Base-by-base conservation (phyloP, 2,329 filamentous ascomycete species). In the Verticillium tricorpus region DNA sequence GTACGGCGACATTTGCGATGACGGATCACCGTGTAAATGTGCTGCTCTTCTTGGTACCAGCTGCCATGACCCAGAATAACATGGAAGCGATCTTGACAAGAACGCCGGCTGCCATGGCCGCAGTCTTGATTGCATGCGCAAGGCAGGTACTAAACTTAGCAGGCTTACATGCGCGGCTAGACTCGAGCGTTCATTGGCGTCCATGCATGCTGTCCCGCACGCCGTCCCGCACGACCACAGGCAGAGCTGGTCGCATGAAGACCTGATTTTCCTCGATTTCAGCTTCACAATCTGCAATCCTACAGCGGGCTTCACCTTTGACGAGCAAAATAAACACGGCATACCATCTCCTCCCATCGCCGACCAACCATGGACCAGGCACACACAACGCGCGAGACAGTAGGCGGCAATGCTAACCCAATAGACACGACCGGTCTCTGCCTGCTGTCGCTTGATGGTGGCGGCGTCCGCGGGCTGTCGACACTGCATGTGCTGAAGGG, bases 391-490 rank as follows among this genome's bases (percentile, higher is more conserved):
- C 40, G 40, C 40, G 40, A 22, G 40, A 50, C 4, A 50, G n/a
- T 50, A 8, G n/a, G 17, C 40, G 40, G n/a, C 19, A 8, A 50
- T 22, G n/a, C 40, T 8, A 19, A 50, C 12, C 40, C 40, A 1
- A 9, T 50, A 3, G 40, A 50, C n/a, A 50, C 40, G 12, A 50
- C 40, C 17, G 34, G 34, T 11, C 25, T 57, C 56, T 32, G 56
- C 56, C 56, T 57, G 28, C 34, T 57, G 9, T 28, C 56, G 12
- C 56, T 57, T 17, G 61, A 74, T 62, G 68, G 68, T 15, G 69
- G 72, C 25, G 71, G 72, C 6, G 67, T 74, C 35, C 69, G 72
- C 15, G 72, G 72, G 5, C 62, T 74, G 7, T 72, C 71, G 5
- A 62, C 62, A 3, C 68, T 74, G 9, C 35, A 65, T 3, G 71